Conservation (phyloP, 2,329 filamentous ascomycete genomes). For the Fusarium equiseti region DNA sequence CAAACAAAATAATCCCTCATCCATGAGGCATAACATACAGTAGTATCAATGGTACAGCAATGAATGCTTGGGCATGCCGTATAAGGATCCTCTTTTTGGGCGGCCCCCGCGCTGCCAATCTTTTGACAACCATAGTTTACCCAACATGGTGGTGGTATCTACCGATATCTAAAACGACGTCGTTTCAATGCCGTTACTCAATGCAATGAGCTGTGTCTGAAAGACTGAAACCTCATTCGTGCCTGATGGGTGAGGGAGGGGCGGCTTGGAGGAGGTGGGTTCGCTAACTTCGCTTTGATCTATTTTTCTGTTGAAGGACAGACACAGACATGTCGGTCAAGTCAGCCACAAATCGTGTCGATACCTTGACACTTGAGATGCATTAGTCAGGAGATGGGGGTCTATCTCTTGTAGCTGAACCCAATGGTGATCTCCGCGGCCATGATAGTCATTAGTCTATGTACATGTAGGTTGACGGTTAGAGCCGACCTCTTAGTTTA, state of each 20-base stretch:
- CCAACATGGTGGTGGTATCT: conserved; percentile 38
- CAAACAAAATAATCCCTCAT: conserved; percentile 43
- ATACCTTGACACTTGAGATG: conserved; percentile 5
- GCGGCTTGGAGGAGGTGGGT: conserved; percentile 31
- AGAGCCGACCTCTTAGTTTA: conserved; percentile 14
- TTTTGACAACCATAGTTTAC: conserved; percentile 27
- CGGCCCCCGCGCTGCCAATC: conserved; percentile 31
- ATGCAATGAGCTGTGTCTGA: conserved; percentile 42
- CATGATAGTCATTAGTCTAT: conserved; percentile 4
- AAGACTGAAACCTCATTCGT: conserved; percentile 33
- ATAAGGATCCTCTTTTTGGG: conserved; percentile 22
- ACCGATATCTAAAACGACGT: conserved; percentile 33
- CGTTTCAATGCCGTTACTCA: conserved; percentile 39
- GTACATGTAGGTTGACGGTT: conserved; percentile 13
- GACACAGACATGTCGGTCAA: conserved; percentile 32
- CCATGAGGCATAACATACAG: conserved; percentile 15
- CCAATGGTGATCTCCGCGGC: conserved; percentile 24
- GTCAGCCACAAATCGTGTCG: conserved; percentile 29
- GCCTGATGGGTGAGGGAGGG: conserved; percentile 34
- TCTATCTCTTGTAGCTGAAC: conserved; percentile 23
- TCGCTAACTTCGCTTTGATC: conserved; percentile 17
- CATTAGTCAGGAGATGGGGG: conserved; percentile 35
- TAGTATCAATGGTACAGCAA: background rate
- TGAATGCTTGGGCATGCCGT: background rate
- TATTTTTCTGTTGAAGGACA: conserved; percentile 36